Percentiles rank a stretch among this genome's conserved stretches.
phyloP scores from a whole-genome alignment of 2,329 filamentous ascomycete species.

The Saccharata proteae region DNA sequence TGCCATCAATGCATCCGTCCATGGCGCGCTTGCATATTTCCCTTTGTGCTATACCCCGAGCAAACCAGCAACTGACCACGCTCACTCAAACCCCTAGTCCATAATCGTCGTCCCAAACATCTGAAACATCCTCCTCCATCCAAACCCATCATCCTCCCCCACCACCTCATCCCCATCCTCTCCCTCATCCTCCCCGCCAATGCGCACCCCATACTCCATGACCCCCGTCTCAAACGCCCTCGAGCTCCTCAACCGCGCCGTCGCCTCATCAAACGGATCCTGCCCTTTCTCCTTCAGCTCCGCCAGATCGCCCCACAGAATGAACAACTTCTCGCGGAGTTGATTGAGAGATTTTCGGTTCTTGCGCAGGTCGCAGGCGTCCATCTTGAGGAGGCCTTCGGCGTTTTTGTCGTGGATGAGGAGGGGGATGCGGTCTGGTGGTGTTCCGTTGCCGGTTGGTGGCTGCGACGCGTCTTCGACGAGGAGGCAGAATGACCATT shows the following conservation, averaged over 20 bases:
- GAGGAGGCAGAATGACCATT: slow-evolving; percentile 73
- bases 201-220: slow-evolving; percentile 29
- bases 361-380: slow-evolving; percentile 45
- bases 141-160: slow-evolving; percentile 36
- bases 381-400: slow-evolving; percentile 42
- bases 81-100: too few species aligned
- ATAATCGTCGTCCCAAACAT: slow-evolving; percentile 53
- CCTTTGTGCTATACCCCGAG: too few species aligned
- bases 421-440: slow-evolving; percentile 47
- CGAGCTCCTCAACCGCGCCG: slow-evolving; percentile 14
- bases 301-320: slow-evolving; percentile 77
- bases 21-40: too few species aligned
- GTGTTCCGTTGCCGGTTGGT: slow-evolving; percentile 8
- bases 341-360: slow-evolving; percentile 35
- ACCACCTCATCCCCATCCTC: too few species aligned
- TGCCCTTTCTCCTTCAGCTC: slow-evolving; percentile 43
- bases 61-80: too few species aligned
- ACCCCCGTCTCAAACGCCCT: slow-evolving; percentile 35
- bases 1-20: too few species aligned
- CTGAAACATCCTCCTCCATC: slow-evolving; percentile 34
- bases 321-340: slow-evolving; percentile 59
- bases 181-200: too few species aligned
- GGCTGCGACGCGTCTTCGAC: slow-evolving; percentile 53
- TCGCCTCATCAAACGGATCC: slow-evolving; percentile 15
- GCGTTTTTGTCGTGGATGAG: slow-evolving; percentile 51